Percentiles rank a stretch among this genome's conserved stretches.
Conservation (phyloP, 2,329 filamentous ascomycete species). For the Aphanocladium album region DNA sequence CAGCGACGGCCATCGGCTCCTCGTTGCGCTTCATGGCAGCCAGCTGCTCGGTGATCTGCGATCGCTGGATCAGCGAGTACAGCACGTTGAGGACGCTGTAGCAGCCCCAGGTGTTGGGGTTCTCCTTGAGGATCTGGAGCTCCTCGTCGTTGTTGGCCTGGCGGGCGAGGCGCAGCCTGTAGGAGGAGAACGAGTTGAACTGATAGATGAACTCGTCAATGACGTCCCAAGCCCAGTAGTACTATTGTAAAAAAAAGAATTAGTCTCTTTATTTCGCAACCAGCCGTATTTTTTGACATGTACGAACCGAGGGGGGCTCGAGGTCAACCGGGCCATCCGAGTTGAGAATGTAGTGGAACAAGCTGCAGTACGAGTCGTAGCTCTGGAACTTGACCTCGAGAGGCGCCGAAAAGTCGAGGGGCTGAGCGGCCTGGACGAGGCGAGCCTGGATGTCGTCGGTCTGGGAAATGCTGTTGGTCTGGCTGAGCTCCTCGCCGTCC, state of each 20-base stretch:
- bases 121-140: slow-evolving; percentile 83
- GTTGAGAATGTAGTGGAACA: slow-evolving; percentile 99
- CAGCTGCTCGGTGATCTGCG: slow-evolving; percentile 96
- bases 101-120: slow-evolving; percentile 98
- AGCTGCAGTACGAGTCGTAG: slow-evolving; percentile 98
- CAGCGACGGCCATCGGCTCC: slow-evolving; percentile 80
- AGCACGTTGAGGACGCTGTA: slow-evolving; percentile 99
- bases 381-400: slow-evolving; percentile 97
- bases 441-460: slow-evolving; percentile 90
- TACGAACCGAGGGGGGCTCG: slow-evolving; percentile 87
- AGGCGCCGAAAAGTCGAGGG: slow-evolving; percentile 91
- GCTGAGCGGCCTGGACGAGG: slow-evolving; percentile 85
- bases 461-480: slow-evolving; percentile 66
- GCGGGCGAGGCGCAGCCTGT: slow-evolving; percentile 85
- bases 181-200: slow-evolving; percentile 98
- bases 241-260: slow-evolving; percentile 54
- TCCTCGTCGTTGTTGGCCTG: slow-evolving; percentile 85
- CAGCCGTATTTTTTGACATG: background rate
- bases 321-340: slow-evolving; percentile 97
- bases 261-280: slow-evolving; percentile 12
- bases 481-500: slow-evolving; percentile 75
- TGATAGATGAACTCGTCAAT: slow-evolving; percentile 99
- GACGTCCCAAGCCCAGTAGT: slow-evolving; percentile 99
- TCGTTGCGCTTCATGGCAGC: slow-evolving; percentile 91
- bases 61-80: slow-evolving; percentile 97